Evolutionary conservation across 106 monocot genomes (phyloP).

Genomic region (Allium fistulosum): DNA sequence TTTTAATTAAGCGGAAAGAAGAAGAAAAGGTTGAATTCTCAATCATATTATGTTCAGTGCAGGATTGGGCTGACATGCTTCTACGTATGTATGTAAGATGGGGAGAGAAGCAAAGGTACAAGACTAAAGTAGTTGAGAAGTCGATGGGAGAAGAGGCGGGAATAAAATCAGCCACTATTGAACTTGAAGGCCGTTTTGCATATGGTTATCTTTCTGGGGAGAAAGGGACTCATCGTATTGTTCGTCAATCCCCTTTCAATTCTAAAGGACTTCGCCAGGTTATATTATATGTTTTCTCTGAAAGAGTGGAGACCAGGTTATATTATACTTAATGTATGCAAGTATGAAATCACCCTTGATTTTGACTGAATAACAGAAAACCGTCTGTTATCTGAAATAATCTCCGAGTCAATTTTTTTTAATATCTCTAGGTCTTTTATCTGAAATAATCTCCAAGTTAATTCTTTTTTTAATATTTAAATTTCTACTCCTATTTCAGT

Average conservation of each 20-base stretch:
- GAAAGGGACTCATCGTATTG: slow-evolving; percentile 94
- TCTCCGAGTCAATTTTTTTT: no score
- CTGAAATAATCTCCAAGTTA: no score
- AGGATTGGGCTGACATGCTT: slow-evolving; percentile 99
- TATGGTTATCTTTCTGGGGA: slow-evolving; percentile 97
- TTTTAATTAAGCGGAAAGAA: no score
- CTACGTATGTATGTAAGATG: slow-evolving; percentile 89
- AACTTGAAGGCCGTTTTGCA: slow-evolving; percentile 90
- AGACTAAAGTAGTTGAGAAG: slow-evolving; percentile 84
- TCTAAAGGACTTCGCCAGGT: slow-evolving; percentile 98
- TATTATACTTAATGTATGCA: no score
- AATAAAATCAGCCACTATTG: slow-evolving; percentile 87
- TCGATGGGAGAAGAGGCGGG: slow-evolving; percentile 96
- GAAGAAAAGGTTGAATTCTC: no score
- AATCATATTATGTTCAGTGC: slow-evolving; percentile 54
- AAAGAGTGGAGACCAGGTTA: no score
- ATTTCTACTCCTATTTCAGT: no score
- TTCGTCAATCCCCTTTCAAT: slow-evolving; percentile 96
- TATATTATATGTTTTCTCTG: slow-evolving; percentile 1
- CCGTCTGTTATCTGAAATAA: no score
- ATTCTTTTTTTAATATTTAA: no score
- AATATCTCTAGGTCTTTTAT: no score
- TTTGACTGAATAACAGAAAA: no score
- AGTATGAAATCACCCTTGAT: no score
- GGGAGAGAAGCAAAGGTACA: slow-evolving; percentile 90